Conservation (phyloP, 805 yeast species). For the Saturnispora bothae region DNA sequence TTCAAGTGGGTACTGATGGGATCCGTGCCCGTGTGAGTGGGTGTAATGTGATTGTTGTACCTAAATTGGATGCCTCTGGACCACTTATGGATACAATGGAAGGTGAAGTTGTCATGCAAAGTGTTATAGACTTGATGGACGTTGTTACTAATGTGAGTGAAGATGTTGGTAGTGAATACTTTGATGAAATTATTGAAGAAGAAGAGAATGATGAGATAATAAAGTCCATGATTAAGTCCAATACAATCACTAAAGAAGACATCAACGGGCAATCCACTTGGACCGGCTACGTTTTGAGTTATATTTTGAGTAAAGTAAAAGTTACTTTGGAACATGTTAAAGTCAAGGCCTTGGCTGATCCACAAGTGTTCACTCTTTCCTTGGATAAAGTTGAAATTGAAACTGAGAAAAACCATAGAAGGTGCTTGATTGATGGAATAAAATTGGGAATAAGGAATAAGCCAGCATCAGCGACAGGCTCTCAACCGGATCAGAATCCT, state of each 20-base stretch:
- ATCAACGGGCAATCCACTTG: constrained; percentile 9
- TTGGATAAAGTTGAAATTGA: constrained; percentile 26
- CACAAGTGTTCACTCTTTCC: constrained; percentile 26
- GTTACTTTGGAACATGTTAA: constrained; percentile 38
- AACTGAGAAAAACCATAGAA: constrained; percentile 39
- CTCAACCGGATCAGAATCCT: constrained; percentile 9
- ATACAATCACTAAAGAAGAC: constrained; percentile 2
- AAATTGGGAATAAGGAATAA: constrained; percentile 28
- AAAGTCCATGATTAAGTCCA: constrained; percentile 1
- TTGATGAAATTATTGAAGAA: constrained; percentile 24
- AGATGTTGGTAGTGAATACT: not conserved
- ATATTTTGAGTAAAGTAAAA: constrained; percentile 52
- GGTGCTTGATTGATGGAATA: constrained; percentile 31
- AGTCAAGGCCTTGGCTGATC: constrained; percentile 40
- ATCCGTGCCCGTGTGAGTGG: constrained; percentile 6
- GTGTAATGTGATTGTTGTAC: constrained; percentile 8
- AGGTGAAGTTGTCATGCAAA: constrained; percentile 68
- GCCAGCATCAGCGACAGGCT: not conserved
- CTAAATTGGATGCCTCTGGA: constrained; percentile 4
- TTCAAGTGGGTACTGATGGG: constrained; percentile 9
- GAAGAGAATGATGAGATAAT: constrained; percentile 11
- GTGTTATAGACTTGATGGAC: constrained; percentile 37
- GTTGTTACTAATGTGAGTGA: constrained; percentile 21
- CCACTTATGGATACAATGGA: not conserved
- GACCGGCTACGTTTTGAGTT: constrained; percentile 46